These are phyloP conservation scores for Plasmodium chabaudi DNA, from an alignment of 169 alveolate genomes.

Conservation along the genomic window DNA sequence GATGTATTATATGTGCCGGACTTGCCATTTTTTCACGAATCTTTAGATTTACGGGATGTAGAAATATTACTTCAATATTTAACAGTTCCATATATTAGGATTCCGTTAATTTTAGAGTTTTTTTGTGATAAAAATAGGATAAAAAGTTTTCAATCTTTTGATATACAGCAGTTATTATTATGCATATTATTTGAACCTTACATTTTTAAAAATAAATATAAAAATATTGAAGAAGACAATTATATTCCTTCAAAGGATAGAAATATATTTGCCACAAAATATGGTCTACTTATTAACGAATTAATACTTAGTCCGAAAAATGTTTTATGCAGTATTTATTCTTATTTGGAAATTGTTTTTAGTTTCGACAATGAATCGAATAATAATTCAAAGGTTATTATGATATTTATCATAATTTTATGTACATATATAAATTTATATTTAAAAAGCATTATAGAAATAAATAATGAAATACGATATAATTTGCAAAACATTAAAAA, in stretches of 20 bases:
- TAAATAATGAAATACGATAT: slow-evolving; percentile 46
- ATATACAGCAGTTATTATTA: slow-evolving; percentile 87
- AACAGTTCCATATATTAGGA: slow-evolving; percentile 89
- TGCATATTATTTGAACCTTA: slow-evolving; percentile 88
- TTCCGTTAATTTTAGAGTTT: slow-evolving; percentile 88
- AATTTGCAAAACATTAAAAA: slow-evolving; percentile 42
- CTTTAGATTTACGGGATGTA: slow-evolving; percentile 84
- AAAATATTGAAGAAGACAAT: slow-evolving; percentile 75
- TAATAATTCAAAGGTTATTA: slow-evolving; percentile 20
- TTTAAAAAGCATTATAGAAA: slow-evolving; percentile 30
- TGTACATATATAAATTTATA: slow-evolving; percentile 59
- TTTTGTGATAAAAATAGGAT: slow-evolving; percentile 86
- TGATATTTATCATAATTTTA: slow-evolving; percentile 50
- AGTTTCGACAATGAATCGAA: slow-evolving; percentile 54
- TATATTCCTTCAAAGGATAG: slow-evolving; percentile 81
- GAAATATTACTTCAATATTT: slow-evolving; percentile 88
- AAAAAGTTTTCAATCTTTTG: slow-evolving; percentile 79
- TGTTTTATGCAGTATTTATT: slow-evolving; percentile 55
- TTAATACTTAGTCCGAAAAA: slow-evolving; percentile 72
- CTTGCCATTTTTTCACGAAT: slow-evolving; percentile 84
- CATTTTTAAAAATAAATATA: slow-evolving; percentile 82
- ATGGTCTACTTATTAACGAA: slow-evolving; percentile 88
- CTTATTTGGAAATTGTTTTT: slow-evolving; percentile 57
- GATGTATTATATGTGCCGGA: slow-evolving; percentile 85
- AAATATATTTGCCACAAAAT: slow-evolving; percentile 83